These are phyloP conservation scores for Cyclotella sp. DNA, from an alignment of 108 stramenopile species.

Conservation along the genomic window DNA sequence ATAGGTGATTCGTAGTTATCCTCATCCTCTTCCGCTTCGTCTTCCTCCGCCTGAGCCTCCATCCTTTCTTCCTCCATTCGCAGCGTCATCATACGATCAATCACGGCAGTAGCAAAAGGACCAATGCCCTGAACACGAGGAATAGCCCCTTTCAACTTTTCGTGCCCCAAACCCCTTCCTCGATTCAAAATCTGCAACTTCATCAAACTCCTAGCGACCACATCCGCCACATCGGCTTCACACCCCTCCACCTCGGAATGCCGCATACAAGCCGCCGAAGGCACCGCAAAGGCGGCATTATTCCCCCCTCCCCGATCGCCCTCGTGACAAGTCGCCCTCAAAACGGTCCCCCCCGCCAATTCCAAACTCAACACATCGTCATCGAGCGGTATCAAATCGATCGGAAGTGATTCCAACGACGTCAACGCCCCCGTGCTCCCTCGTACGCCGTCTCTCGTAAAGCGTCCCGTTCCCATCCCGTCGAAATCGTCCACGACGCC, in stretches of 20 bases:
- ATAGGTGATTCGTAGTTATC: conserved; percentile 12
- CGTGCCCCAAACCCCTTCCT: conserved; percentile 10
- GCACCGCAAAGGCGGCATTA: not conserved
- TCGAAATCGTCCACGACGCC: conserved; percentile 35
- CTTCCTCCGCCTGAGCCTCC: conserved; percentile 28
- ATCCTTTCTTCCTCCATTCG: conserved; percentile 69
- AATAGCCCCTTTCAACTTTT: conserved; percentile 64
- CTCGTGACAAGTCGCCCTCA: not conserved
- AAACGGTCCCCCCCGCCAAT: conserved; percentile 29
- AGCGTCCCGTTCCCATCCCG: not conserved
- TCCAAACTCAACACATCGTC: conserved; percentile 55
- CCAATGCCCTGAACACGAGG: conserved; percentile 78
- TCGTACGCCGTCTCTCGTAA: not conserved
- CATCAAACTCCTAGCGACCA: conserved; percentile 70
- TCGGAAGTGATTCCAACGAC: conserved; percentile 41
- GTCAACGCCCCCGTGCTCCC: conserved; percentile 16
- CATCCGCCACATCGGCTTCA: conserved; percentile 63
- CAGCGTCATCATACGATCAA: conserved; percentile 66
- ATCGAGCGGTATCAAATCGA: conserved; percentile 55
- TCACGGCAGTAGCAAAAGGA: conserved; percentile 73
- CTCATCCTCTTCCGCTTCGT: conserved; percentile 21
- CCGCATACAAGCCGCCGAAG: conserved; percentile 35
- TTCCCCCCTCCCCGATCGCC: conserved; percentile 12
- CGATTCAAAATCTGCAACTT: conserved; percentile 71
- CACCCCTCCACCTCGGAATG: conserved; percentile 67